These are phyloP conservation scores for Trichosporon asahii DNA, from an alignment of 1,284 basidiomycete genomes.

Conservation along the genomic window DNA sequence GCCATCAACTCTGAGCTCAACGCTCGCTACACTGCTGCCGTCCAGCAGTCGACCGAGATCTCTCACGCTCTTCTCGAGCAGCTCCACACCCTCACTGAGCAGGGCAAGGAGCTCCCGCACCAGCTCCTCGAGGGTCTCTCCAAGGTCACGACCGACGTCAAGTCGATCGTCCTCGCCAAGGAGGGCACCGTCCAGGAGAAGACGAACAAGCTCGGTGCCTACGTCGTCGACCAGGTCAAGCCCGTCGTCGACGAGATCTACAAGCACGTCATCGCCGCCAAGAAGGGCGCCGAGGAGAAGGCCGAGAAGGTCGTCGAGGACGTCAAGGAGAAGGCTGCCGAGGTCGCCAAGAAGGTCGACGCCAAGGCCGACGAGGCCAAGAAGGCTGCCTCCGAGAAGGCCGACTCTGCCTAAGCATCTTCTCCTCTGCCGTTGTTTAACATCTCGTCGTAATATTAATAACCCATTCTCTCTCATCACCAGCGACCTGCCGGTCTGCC, in stretches of 20 bases:
- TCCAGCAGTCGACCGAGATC: conserved; percentile 41
- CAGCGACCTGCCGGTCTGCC: not conserved
- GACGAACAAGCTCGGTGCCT: conserved; percentile 48
- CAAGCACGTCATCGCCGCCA: conserved; percentile 46
- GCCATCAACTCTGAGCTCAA: conserved; percentile 46
- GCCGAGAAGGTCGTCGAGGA: conserved; percentile 29
- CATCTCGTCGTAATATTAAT: conserved; percentile 2
- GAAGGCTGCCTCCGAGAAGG: not conserved
- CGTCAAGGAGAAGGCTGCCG: conserved; percentile 15
- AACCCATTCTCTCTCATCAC: not conserved
- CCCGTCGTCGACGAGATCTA: conserved; percentile 51
- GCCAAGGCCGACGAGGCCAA: conserved; percentile 10
- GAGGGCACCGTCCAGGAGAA: conserved; percentile 48
- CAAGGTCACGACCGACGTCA: conserved; percentile 45
- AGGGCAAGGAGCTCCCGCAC: conserved; percentile 45
- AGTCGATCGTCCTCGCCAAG: conserved; percentile 48
- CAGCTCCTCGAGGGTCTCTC: conserved; percentile 43
- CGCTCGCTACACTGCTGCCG: conserved; percentile 31
- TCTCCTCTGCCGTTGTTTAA: not conserved
- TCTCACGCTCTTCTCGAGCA: conserved; percentile 45
- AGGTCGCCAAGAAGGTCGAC: conserved; percentile 4
- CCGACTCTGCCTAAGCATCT: not conserved
- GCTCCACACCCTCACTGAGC: conserved; percentile 42
- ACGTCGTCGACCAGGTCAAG: conserved; percentile 50
- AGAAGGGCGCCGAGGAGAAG: conserved; percentile 28